Evolutionary conservation across 345 rosid species (phyloP), one percentile per base, ranked within the genome.

Genomic region (Rhizophora apiculata): DNA sequence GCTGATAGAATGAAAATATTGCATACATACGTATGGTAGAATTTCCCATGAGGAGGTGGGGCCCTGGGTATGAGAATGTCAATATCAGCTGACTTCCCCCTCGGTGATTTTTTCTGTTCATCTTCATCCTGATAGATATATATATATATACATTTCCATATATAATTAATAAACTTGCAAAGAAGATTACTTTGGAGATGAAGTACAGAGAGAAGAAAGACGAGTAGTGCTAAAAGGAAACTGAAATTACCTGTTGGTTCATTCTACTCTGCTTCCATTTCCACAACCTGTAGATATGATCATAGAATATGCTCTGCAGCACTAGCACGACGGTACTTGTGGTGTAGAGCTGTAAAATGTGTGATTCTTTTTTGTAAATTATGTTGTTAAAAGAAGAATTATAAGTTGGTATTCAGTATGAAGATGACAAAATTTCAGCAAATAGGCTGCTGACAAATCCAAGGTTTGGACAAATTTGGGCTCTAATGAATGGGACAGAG

Each of bases 261-360:
- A 6, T 48, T 57, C 76, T 77, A 30, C 4, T 67, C 22, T 67
- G 76, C 60, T 78, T 62, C 65, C 80, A 31, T 75, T 75, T 82
- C 75, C 77, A 71, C 76, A 84, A 83, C 49, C 70, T 79, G 86
- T 63, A 73, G 72, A 91, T 59, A 46, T 87, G 77, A 64, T 92
- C 97, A 46, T 92, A 94, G 84, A 88, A 94, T 8, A 88, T 10
- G 34, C 92, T 84, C 69, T 94, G 99, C 73, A 94, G 52, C 71
- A 89, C 96, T 56, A 94, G 63, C 21, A 85, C 80, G 68, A 95
- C 76, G 1, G 97, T 95, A 65, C 92, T 92, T n/a, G 72, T 63
- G 1, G 99, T 89, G 60, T 92, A 95, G 34, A 95, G 97, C 96
- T 94, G 86, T 24, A 29, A 72, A 27, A 48, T n/a, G 6, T 55